Conservation (phyloP, 805 yeast genomes). For the Metschnikowia rubicola region DNA sequence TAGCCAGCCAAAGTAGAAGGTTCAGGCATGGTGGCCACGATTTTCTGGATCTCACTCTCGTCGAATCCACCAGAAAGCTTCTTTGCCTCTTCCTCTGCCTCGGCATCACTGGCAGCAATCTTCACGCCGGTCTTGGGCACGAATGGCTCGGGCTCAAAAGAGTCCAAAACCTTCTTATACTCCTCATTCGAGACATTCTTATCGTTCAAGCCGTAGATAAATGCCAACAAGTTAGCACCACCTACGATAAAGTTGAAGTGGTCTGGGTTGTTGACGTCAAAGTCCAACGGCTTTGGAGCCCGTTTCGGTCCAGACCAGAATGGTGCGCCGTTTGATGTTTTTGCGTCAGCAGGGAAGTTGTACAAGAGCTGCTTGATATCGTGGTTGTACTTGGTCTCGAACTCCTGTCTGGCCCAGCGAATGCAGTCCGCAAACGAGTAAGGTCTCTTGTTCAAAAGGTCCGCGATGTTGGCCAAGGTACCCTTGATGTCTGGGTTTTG, state of each 20-base stretch:
- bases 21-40: conserved; percentile 80
- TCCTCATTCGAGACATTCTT: conserved; percentile 51
- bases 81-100: conserved; percentile 78
- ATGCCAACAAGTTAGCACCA: conserved; percentile 90
- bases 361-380: conserved; percentile 87
- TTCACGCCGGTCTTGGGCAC: conserved; percentile 69
- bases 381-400: conserved; percentile 78
- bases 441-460: conserved; percentile 77
- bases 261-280: conserved; percentile 70
- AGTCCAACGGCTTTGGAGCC: conserved; percentile 82
- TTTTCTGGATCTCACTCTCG: conserved; percentile 58
- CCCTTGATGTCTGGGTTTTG: conserved; percentile 91
- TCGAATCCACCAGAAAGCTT: conserved; percentile 42
- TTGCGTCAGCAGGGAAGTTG: conserved; percentile 94
- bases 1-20: conserved; percentile 88
- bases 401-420: conserved; percentile 89
- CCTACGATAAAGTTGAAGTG: conserved; percentile 83
- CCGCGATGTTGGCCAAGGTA: conserved; percentile 74
- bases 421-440: conserved; percentile 89
- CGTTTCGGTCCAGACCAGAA: conserved; percentile 99
- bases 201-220: conserved; percentile 83
- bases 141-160: conserved; percentile 50
- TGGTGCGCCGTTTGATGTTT: conserved; percentile 83
- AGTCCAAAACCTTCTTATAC: conserved; percentile 53
- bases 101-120: conserved; percentile 83